Evolutionary conservation across 1,284 basidiomycete species (phyloP).

Genomic region (Cutaneotrichosporon dermatis): DNA sequence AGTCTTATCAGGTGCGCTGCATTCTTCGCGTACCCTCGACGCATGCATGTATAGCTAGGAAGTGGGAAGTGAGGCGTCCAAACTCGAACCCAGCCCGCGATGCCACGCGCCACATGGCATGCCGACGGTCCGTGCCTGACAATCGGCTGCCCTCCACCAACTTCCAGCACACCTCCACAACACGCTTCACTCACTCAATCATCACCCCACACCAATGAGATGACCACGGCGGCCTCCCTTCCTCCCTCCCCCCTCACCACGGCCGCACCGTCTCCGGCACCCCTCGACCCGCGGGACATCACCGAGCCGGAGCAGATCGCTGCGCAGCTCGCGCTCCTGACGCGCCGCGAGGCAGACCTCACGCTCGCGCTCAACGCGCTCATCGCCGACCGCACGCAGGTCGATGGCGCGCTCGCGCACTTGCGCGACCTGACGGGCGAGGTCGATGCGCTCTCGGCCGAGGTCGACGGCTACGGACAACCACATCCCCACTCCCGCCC

Average conservation of each 20-base stretch:
- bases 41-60: too few species aligned
- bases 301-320: slow-evolving; percentile 40
- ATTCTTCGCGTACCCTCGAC: too few species aligned
- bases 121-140: background rate
- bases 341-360: slow-evolving; percentile 71
- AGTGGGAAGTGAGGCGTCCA: too few species aligned
- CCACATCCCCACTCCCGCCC: too few species aligned
- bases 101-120: background rate
- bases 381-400: slow-evolving; percentile 63
- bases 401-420: slow-evolving; percentile 61
- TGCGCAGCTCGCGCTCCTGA: slow-evolving; percentile 55
- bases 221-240: slow-evolving; percentile 2
- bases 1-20: too few species aligned
- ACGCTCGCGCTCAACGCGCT: slow-evolving; percentile 70
- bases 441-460: slow-evolving; percentile 60
- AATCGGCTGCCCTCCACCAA: background rate
- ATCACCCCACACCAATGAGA: background rate
- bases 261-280: slow-evolving; percentile 15
- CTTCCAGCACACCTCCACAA: slow-evolving; percentile 2
- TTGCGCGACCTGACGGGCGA: slow-evolving; percentile 62
- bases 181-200: too few species aligned
- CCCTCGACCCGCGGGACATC: slow-evolving; percentile 35
- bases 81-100: too few species aligned
- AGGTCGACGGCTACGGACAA: slow-evolving; percentile 53
- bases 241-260: slow-evolving; percentile 11